Evolutionary conservation across 805 yeast genomes (phyloP).

Genomic region (Komagataella kurtzmanii): DNA sequence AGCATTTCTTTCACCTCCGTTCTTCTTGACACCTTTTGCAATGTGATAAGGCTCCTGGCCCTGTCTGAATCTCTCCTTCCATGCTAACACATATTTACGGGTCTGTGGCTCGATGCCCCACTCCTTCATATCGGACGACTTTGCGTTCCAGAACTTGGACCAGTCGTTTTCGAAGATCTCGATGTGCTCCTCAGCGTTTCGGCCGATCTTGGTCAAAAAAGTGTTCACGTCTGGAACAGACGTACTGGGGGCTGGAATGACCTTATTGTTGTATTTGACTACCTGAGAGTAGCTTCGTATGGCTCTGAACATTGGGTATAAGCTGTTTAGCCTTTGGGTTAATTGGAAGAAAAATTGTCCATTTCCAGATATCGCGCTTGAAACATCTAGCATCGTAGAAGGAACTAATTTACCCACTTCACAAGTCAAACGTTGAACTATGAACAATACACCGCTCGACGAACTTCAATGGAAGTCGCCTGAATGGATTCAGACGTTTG

Average conservation of each 20-base stretch:
- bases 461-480: conserved; percentile 97
- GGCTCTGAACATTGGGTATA: no score
- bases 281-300: conserved; percentile 1
- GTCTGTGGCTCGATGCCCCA: conserved; percentile 64
- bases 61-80: conserved; percentile 55
- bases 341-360: neutral
- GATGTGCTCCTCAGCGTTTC: conserved; percentile 51
- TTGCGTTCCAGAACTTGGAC: conserved; percentile 48
- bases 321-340: neutral
- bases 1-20: conserved; percentile 82
- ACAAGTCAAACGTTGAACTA: neutral
- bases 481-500: conserved; percentile 89
- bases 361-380: neutral
- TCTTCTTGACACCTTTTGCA: conserved; percentile 50
- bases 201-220: conserved; percentile 70
- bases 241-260: conserved; percentile 36
- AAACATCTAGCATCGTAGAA: neutral
- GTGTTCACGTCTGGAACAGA: conserved; percentile 56
- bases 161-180: conserved; percentile 59
- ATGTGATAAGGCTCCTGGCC: conserved; percentile 39
- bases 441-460: conserved; percentile 35
- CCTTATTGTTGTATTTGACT: neutral
- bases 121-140: conserved; percentile 47
- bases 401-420: neutral
- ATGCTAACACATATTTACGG: conserved; percentile 60